Evolutionary conservation across 768 basidiomycete species (phyloP).

Genomic region (Hortiboletus flavorubellus): DNA sequence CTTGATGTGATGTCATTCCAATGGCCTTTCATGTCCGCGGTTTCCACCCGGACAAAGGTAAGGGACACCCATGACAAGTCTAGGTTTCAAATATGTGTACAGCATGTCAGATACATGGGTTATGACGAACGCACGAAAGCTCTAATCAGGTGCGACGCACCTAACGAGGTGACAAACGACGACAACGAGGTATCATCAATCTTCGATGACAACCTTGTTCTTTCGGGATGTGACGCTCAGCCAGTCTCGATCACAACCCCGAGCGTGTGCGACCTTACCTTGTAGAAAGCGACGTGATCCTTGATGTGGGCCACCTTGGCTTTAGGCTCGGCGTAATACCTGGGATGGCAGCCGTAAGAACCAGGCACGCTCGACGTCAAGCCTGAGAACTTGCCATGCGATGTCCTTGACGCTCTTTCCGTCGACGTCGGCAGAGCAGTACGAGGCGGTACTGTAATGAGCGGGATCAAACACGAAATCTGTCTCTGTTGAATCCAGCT

Average conservation of each 20-base stretch:
- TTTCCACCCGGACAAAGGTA: not conserved
- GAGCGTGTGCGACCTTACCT: slow-evolving; percentile 39
- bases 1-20: not conserved
- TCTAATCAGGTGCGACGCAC: not conserved
- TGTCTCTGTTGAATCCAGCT: not conserved
- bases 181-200: not conserved
- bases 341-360: slow-evolving; percentile 22
- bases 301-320: slow-evolving; percentile 60
- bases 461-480: not conserved
- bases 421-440: slow-evolving; percentile 56
- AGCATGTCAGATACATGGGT: not conserved
- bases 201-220: slow-evolving; percentile 22
- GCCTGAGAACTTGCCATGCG: slow-evolving; percentile 51
- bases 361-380: not conserved
- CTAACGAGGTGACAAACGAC: not conserved
- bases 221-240: slow-evolving; percentile 3
- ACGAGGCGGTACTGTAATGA: slow-evolving; percentile 52
- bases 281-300: slow-evolving; percentile 74
- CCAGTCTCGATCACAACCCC: not conserved
- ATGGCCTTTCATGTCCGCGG: not conserved
- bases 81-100: not conserved
- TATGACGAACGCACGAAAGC: not conserved
- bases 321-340: slow-evolving; percentile 64
- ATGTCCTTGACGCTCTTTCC: slow-evolving; percentile 52
- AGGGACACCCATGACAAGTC: not conserved